These are phyloP conservation scores for Triangularia verruculosa DNA, from an alignment of 2,329 filamentous ascomycete genomes.

Conservation along the genomic window DNA sequence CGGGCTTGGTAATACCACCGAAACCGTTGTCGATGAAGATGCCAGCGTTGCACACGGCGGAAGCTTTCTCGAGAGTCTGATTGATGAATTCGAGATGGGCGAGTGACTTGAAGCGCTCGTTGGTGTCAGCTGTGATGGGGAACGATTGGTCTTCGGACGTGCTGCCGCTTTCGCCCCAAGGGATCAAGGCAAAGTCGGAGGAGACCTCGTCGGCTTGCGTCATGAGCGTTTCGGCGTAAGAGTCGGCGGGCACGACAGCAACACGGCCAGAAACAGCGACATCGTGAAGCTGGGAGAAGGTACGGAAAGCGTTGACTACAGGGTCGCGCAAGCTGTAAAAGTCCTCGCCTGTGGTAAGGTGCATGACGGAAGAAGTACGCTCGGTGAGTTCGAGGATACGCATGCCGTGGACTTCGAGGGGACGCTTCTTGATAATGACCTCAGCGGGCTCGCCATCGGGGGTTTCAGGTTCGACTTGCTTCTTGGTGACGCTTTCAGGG, in stretches of 20 bases:
- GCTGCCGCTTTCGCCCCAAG: slow-evolving; percentile 82
- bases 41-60: slow-evolving; percentile 59
- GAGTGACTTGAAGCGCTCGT: slow-evolving; percentile 59
- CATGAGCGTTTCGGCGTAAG: slow-evolving; percentile 74
- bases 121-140: slow-evolving; percentile 41
- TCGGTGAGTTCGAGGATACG: slow-evolving; percentile 77
- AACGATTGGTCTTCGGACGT: slow-evolving; percentile 62
- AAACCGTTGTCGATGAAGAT: slow-evolving; percentile 72
- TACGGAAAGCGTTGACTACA: slow-evolving; percentile 86
- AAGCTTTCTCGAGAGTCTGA: slow-evolving; percentile 59
- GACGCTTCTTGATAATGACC: slow-evolving; percentile 37
- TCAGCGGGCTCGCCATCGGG: slow-evolving; percentile 12
- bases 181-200: slow-evolving; percentile 75
- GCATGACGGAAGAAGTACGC: slow-evolving; percentile 93
- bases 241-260: slow-evolving; percentile 71
- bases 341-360: slow-evolving; percentile 78
- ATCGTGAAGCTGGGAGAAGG: slow-evolving; percentile 80
- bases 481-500: slow-evolving; percentile 14
- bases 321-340: slow-evolving; percentile 67
- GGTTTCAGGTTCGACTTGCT: slow-evolving; percentile 19
- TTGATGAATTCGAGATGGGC: slow-evolving; percentile 73
- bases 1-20: slow-evolving; percentile 36
- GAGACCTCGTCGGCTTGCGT: slow-evolving; percentile 66
- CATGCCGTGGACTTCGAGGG: slow-evolving; percentile 70
- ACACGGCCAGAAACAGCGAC: slow-evolving; percentile 79